phyloP scores from a whole-genome alignment of 805 yeast species.

The Candida sonorensis region DNA sequence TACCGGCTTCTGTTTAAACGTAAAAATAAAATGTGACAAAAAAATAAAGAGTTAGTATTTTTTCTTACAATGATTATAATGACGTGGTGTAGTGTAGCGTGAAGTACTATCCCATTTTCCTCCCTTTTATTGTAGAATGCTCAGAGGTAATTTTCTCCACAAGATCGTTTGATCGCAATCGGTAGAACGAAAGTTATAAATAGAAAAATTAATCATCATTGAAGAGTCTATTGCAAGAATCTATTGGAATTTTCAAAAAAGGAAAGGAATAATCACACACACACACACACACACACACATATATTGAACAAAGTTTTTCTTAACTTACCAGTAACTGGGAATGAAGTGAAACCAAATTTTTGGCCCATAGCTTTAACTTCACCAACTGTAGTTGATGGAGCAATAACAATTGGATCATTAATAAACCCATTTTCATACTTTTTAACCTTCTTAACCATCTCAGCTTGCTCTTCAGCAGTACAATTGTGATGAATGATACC shows the following conservation, averaged over 20 bases:
- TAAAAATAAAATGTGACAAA: slow-evolving; percentile 8
- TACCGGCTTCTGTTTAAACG: slow-evolving; percentile 60
- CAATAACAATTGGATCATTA: slow-evolving; percentile 82
- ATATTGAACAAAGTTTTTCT: no score
- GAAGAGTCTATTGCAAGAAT: slow-evolving; percentile 4
- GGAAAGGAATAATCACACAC: slow-evolving; percentile 3
- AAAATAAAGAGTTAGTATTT: slow-evolving; percentile 2
- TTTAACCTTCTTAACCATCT: slow-evolving; percentile 95
- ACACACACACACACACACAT: no score
- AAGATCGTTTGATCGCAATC: slow-evolving; percentile 93
- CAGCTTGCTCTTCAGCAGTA: slow-evolving; percentile 95
- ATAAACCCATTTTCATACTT: slow-evolving; percentile 97
- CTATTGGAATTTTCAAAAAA: neutral
- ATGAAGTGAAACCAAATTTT: slow-evolving; percentile 86
- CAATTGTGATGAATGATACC: slow-evolving; percentile 99
- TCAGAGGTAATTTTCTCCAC: slow-evolving; percentile 63
- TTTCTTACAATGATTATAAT: no score
- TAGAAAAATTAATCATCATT: slow-evolving; percentile 46
- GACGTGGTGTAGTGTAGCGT: no score
- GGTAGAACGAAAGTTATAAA: slow-evolving; percentile 99
- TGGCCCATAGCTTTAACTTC: slow-evolving; percentile 69
- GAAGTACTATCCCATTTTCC: no score
- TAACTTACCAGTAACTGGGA: slow-evolving; percentile 99
- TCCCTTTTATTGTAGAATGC: no score
- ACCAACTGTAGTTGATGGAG: slow-evolving; percentile 71